Base-by-base conservation (phyloP, 1,139 yeast genomes). In the Candida frijolesensis region DNA sequence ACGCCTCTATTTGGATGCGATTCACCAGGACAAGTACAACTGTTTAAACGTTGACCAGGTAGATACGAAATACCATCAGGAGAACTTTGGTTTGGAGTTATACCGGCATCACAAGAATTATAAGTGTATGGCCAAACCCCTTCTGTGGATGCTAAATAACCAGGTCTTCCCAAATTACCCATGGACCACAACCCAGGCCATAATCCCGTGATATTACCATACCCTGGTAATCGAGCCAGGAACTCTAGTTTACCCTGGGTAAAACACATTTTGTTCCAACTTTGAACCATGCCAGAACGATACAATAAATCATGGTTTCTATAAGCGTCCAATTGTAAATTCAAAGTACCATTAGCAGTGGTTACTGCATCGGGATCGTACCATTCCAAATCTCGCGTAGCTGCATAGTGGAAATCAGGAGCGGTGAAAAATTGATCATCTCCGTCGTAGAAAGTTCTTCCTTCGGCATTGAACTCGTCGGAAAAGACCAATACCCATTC, bases 101-200 rank as follows among this genome's bases (percentile, higher is more conserved):
- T 88, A 54, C 96, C 96, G 4, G 89, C 89, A 73, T 89, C 96
- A 71, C 96, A 89, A 15, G 80, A 68, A 35, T 83, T 82, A 64
- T 89, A 89, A n/a, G 90, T 76, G 61, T 89, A 89, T 2, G 96
- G 96, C 96, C 96, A 89, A 11, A 87, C 84, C 40, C 96, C 96
- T 43, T 88, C 94, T 2, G 96, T 80, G 2, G 89, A 68, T 2
- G 92, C 91, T 63, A 83, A 65, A 64, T 79, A 89, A 10, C 96
- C 96, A 0, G 96, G 90, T 58, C 96, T 79, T 29, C 87, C 96
- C 53, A 89, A 72, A 60, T 89, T 89, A 44, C 96, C 96, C 78
- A 89, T 76, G 2, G 94, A 79, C 96, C 96, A 89, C 51, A 88
- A 64, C 70, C 96, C 96, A 0, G 96, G 96, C 96, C 96, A 89